Percentiles rank a stretch among this genome's conserved stretches.
phyloP scores from a whole-genome alignment of 768 basidiomycete species.

The Cytidiella melzeri region DNA sequence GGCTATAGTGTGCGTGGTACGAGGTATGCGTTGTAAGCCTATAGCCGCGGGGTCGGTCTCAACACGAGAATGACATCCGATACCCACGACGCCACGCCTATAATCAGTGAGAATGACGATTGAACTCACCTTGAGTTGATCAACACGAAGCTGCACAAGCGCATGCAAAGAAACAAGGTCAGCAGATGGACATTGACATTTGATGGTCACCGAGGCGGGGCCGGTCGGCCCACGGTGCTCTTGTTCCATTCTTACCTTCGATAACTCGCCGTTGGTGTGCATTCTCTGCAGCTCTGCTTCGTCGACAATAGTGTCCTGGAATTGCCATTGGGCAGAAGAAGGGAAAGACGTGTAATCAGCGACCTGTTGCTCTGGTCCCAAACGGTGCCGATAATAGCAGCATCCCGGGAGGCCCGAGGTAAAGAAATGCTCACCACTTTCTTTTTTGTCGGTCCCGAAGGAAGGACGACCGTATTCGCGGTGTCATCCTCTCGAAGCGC shows the following conservation, averaged over 20 bases:
- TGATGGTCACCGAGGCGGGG: background rate
- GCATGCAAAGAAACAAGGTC: slow-evolving; percentile 9
- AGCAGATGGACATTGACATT: slow-evolving; percentile 6
- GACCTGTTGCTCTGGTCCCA: background rate
- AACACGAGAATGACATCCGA: background rate
- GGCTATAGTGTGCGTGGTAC: no score
- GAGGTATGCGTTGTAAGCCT: no score
- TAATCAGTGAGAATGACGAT: background rate
- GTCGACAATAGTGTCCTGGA: slow-evolving; percentile 55
- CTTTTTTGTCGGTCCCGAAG: slow-evolving; percentile 49
- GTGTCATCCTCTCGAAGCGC: slow-evolving; percentile 57
- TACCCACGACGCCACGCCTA: background rate
- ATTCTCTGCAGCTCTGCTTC: slow-evolving; percentile 70
- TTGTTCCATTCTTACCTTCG: slow-evolving; percentile 47
- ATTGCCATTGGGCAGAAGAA: slow-evolving; percentile 2
- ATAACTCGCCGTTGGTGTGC: slow-evolving; percentile 51
- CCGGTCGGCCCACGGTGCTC: background rate
- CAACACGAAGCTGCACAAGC: slow-evolving; percentile 55
- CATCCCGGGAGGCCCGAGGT: background rate
- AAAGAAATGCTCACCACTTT: slow-evolving; percentile 51
- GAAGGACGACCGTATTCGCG: slow-evolving; percentile 41
- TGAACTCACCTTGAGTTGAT: slow-evolving; percentile 66
- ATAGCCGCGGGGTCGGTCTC: no score
- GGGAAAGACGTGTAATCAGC: background rate
- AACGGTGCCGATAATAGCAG: slow-evolving; percentile 7